Evolutionary conservation across 2,329 filamentous ascomycete species (phyloP).

Genomic region (Xylariales sp.): DNA sequence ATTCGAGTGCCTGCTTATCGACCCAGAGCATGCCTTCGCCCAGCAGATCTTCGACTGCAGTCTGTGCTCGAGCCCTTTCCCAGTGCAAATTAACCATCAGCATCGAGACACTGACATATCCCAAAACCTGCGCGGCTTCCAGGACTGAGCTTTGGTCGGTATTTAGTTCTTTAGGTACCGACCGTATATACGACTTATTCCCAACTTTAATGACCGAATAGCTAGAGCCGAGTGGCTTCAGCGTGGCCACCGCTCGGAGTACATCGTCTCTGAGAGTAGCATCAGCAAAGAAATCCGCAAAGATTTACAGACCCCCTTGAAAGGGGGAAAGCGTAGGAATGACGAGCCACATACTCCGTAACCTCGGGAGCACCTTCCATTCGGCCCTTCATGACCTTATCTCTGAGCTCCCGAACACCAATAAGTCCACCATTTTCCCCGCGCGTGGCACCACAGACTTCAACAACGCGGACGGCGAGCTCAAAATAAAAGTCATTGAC

Average conservation of each 20-base stretch:
- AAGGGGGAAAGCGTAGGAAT: neutral
- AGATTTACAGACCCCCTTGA: neutral
- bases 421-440: slow-evolving; percentile 94
- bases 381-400: slow-evolving; percentile 77
- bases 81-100: slow-evolving; percentile 86
- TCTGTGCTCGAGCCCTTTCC: slow-evolving; percentile 85
- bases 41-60: slow-evolving; percentile 89
- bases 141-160: slow-evolving; percentile 92
- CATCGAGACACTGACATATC: slow-evolving; percentile 91
- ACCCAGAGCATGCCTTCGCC: slow-evolving; percentile 94
- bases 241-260: slow-evolving; percentile 84
- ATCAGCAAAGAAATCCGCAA: slow-evolving; percentile 16
- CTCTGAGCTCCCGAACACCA: slow-evolving; percentile 81
- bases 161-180: slow-evolving; percentile 93
- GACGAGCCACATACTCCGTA: slow-evolving; percentile 70
- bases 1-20: slow-evolving; percentile 84
- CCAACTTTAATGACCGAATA: slow-evolving; percentile 89
- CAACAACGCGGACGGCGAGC: slow-evolving; percentile 93
- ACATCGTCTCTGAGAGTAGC: slow-evolving; percentile 78
- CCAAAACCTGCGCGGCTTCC: slow-evolving; percentile 89
- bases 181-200: slow-evolving; percentile 86
- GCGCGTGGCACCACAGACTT: slow-evolving; percentile 87
- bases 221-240: slow-evolving; percentile 87
- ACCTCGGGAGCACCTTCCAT: slow-evolving; percentile 83
- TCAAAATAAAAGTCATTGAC: slow-evolving; percentile 99